These are phyloP conservation scores for Endotrypanum monterogeii DNA, from an alignment of 208 protist species.

Conservation along the genomic window DNA sequence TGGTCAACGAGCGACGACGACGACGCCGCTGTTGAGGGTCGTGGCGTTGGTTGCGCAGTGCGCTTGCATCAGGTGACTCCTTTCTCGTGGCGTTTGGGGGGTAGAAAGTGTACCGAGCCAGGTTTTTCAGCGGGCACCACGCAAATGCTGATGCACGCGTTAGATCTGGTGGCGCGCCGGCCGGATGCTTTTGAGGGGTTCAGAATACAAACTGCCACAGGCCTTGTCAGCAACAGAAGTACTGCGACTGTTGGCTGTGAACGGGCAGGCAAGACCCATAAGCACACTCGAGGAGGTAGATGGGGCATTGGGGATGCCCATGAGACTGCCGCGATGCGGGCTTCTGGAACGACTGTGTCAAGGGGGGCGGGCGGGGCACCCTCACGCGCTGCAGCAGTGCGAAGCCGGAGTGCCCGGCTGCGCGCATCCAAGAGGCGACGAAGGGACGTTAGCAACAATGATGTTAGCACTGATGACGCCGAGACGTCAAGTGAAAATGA, in stretches of 20 bases:
- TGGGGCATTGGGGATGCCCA: neutral
- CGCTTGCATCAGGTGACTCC: constrained; percentile 29
- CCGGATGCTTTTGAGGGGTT: constrained; percentile 18
- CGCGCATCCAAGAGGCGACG: constrained; percentile 8
- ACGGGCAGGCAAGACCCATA: neutral
- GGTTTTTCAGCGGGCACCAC: constrained; percentile 8
- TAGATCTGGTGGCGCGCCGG: constrained; percentile 22
- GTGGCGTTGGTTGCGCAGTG: neutral
- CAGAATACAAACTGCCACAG: constrained; percentile 2
- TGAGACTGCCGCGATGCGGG: neutral
- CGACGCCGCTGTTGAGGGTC: neutral
- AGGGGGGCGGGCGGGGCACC: neutral
- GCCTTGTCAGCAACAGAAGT: neutral
- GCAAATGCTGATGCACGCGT: constrained; percentile 15
- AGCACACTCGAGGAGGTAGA: neutral
- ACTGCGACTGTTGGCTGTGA: neutral
- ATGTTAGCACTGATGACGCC: neutral
- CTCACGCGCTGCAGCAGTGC: neutral
- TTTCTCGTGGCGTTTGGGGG: constrained; percentile 20
- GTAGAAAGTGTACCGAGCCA: neutral
- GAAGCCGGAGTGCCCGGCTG: neutral
- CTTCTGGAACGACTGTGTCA: neutral
- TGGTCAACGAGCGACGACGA: neutral
- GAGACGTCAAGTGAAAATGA: neutral
- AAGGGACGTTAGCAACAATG: neutral